Conservation (phyloP, 2,329 filamentous ascomycete genomes). For the Aspergillus tanneri region DNA sequence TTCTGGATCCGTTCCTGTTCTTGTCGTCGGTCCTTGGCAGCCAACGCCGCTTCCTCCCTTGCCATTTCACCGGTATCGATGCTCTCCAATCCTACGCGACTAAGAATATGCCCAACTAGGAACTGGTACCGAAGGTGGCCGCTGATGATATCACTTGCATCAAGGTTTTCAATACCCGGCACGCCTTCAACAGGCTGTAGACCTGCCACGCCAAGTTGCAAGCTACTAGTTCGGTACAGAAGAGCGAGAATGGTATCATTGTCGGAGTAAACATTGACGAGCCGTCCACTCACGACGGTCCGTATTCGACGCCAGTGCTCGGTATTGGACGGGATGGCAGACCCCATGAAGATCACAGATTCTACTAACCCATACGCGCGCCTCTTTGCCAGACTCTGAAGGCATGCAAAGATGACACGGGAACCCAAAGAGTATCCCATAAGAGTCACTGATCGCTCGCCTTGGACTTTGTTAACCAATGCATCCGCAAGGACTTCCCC, state of each 20-base stretch:
- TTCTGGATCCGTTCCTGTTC: constrained; percentile 36
- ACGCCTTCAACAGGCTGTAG: constrained; percentile 67
- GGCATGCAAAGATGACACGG: constrained; percentile 77
- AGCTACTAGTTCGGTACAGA: constrained; percentile 78
- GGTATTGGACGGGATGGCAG: constrained; percentile 70
- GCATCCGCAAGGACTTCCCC: constrained; percentile 78
- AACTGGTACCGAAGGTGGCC: constrained; percentile 71
- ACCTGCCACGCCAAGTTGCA: constrained; percentile 80
- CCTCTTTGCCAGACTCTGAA: constrained; percentile 72
- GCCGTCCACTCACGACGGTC: constrained; percentile 72
- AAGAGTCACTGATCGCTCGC: constrained; percentile 75
- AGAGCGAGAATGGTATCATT: constrained; percentile 88
- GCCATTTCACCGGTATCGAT: constrained; percentile 51
- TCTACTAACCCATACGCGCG: constrained; percentile 82
- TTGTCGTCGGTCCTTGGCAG: constrained; percentile 40
- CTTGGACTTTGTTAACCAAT: constrained; percentile 76
- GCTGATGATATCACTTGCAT: constrained; percentile 64
- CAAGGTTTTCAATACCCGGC: constrained; percentile 60
- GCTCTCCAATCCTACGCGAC: constrained; percentile 68
- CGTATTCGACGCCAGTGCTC: constrained; percentile 75
- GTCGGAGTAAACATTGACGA: constrained; percentile 85
- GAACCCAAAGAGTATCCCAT: constrained; percentile 81
- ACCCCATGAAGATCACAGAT: constrained; percentile 76
- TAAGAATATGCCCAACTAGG: constrained; percentile 65
- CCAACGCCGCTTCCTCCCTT: constrained; percentile 44